Evolutionary conservation across 352 stramenopile genomes (phyloP).

Genomic region (Pythium rishiriense): DNA sequence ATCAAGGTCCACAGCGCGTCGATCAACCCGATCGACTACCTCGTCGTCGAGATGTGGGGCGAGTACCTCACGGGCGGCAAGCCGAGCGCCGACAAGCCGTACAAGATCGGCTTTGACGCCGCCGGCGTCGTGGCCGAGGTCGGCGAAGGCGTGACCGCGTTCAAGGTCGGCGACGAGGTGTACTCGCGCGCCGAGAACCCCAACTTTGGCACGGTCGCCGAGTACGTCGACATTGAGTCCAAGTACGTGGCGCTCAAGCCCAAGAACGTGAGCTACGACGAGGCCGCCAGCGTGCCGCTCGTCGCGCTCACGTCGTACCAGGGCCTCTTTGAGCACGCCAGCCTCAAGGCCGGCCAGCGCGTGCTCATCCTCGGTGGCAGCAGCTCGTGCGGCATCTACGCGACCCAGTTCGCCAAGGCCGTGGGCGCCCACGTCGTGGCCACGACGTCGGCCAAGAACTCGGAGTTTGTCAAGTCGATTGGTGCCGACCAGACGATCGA

Average conservation of each 20-base stretch:
- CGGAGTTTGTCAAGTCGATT: slow-evolving; percentile 36
- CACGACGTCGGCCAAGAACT: slow-evolving; percentile 39
- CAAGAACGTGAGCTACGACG: slow-evolving; percentile 34
- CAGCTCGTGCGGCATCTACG: slow-evolving; percentile 40
- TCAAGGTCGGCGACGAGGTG: slow-evolving; percentile 23
- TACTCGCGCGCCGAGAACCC: slow-evolving; percentile 24
- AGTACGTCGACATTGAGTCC: slow-evolving; percentile 40
- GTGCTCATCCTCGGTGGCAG: slow-evolving; percentile 43
- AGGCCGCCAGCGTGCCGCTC: slow-evolving; percentile 38
- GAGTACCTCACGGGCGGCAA: slow-evolving; percentile 10
- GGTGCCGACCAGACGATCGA: slow-evolving; percentile 46
- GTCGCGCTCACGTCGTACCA: slow-evolving; percentile 41
- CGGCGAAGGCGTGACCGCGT: slow-evolving; percentile 8
- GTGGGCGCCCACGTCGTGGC: slow-evolving; percentile 27
- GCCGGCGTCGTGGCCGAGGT: slow-evolving; percentile 17
- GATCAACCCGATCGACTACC: slow-evolving; percentile 24
- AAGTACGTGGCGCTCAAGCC: slow-evolving; percentile 43
- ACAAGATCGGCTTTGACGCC: slow-evolving; percentile 22
- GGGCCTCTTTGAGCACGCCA: slow-evolving; percentile 25
- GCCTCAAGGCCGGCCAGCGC: slow-evolving; percentile 20
- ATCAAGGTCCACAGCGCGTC: slow-evolving; percentile 23
- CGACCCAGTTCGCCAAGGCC: slow-evolving; percentile 21
- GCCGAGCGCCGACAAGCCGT: slow-evolving; percentile 21
- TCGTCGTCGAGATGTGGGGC: slow-evolving; percentile 15
- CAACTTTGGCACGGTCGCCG: slow-evolving; percentile 32